These are phyloP conservation scores for Osmanthus fragrans DNA, from an alignment of 257 asterid genomes.

Conservation along the genomic window DNA sequence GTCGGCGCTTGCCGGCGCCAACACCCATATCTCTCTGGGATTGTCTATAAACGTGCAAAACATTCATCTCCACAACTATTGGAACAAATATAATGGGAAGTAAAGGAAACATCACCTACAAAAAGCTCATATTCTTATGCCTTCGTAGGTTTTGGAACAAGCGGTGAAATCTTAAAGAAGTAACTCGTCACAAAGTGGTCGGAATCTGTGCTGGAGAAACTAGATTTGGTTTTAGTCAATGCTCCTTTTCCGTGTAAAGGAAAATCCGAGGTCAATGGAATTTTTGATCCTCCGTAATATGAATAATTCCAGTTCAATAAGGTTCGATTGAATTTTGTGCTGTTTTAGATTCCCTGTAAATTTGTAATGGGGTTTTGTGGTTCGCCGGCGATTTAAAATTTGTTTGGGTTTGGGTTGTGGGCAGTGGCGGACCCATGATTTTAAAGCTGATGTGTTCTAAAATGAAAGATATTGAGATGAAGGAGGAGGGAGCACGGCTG, in stretches of 20 bases:
- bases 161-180: too few species aligned
- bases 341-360: not conserved
- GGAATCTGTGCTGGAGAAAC: conserved; percentile 31
- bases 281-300: conserved; percentile 56
- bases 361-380: not conserved
- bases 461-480: too few species aligned
- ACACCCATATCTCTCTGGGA: too few species aligned
- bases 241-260: conserved; percentile 42
- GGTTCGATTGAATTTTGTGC: conserved; percentile 13
- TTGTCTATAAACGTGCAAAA: too few species aligned
- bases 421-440: too few species aligned
- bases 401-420: too few species aligned
- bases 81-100: conserved; percentile 32
- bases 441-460: too few species aligned
- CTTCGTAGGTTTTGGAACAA: conserved; percentile 55
- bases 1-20: too few species aligned
- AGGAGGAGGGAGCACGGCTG: too few species aligned
- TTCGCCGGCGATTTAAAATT: too few species aligned
- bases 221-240: conserved; percentile 44
- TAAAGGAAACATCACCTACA: conserved; percentile 9
- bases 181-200: conserved; percentile 45
- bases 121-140: conserved; percentile 46
- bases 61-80: not conserved
- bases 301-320: conserved; percentile 56
- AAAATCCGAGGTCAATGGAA: conserved; percentile 50